Evolutionary conservation across 768 basidiomycete species (phyloP).

Genomic region (Termitomyces sp.): DNA sequence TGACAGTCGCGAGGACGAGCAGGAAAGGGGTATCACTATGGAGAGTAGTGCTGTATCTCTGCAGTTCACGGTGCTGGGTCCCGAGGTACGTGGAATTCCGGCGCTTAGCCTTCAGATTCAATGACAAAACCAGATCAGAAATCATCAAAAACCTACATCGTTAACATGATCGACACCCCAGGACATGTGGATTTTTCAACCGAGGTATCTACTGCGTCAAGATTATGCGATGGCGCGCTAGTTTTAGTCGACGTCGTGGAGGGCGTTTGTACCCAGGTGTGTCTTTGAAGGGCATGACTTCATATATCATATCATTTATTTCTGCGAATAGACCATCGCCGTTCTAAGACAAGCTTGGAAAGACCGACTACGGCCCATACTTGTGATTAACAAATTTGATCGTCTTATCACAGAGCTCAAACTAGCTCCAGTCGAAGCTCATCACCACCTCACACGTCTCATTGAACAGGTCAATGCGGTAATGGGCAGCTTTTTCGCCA

Average conservation of each 20-base stretch:
- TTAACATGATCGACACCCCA: constrained; percentile 98
- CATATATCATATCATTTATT: background rate
- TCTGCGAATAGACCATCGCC: constrained; percentile 69
- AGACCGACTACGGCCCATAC: constrained; percentile 81
- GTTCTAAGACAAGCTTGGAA: constrained; percentile 94
- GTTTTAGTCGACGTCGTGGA: constrained; percentile 96
- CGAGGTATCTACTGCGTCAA: constrained; percentile 92
- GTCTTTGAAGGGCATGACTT: background rate
- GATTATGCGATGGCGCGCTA: constrained; percentile 92
- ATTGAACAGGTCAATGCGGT: constrained; percentile 98
- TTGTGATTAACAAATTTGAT: constrained; percentile 97
- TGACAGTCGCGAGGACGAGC: constrained; percentile 95
- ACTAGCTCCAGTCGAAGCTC: constrained; percentile 85
- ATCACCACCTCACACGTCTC: constrained; percentile 87
- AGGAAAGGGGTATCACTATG: constrained; percentile 98
- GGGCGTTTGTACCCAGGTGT: constrained; percentile 95
- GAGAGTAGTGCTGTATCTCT: constrained; percentile 94
- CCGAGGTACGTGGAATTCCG: constrained; percentile 42
- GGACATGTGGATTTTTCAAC: constrained; percentile 99
- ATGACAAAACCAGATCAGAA: constrained; percentile 40
- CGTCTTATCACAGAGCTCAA: constrained; percentile 91
- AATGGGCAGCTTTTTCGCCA: constrained; percentile 94
- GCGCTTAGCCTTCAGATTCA: constrained; percentile 8
- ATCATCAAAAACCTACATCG: constrained; percentile 64
- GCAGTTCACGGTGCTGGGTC: constrained; percentile 76